Percentiles rank a stretch among this genome's conserved stretches.
Conservation (phyloP, 306 rosid species). For the Parietaria judaica region DNA sequence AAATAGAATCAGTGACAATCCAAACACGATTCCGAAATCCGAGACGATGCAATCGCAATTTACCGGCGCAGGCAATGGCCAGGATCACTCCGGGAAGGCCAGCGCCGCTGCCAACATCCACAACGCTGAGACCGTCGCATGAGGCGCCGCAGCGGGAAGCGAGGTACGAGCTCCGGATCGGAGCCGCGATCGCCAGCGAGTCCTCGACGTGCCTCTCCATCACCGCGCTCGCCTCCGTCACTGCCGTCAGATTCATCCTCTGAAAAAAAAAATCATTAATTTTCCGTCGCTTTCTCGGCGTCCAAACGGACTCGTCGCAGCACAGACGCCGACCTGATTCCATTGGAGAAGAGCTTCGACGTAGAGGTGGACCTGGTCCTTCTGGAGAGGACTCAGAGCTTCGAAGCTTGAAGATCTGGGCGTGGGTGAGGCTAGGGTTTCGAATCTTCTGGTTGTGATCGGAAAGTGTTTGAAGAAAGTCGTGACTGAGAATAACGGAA, state of each 20-base stretch:
- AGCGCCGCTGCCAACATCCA: slow-evolving; percentile 88
- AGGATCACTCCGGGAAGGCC: slow-evolving; percentile 82
- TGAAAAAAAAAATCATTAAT: slow-evolving; percentile 16
- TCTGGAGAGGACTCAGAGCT: slow-evolving; percentile 53
- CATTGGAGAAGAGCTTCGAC: slow-evolving; percentile 82
- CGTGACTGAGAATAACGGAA: slow-evolving; percentile 34
- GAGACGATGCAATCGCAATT: neutral
- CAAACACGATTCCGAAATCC: neutral
- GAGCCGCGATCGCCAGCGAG: slow-evolving; percentile 69
- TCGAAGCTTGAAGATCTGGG: slow-evolving; percentile 27
- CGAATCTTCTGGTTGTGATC: slow-evolving; percentile 16
- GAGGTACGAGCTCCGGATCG: slow-evolving; percentile 46
- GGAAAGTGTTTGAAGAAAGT: slow-evolving; percentile 76
- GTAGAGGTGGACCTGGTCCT: slow-evolving; percentile 58
- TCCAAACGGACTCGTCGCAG: neutral
- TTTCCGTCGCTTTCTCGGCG: slow-evolving; percentile 11
- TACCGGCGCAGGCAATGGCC: slow-evolving; percentile 92
- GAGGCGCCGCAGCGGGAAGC: no score
- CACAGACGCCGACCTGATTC: slow-evolving; percentile 46
- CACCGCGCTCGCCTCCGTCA: slow-evolving; percentile 52
- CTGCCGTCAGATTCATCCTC: slow-evolving; percentile 84
- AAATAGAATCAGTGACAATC: neutral
- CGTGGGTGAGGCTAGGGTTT: slow-evolving; percentile 18
- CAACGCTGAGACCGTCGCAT: slow-evolving; percentile 32
- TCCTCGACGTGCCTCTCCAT: slow-evolving; percentile 94